phyloP scores from a whole-genome alignment of 2,329 filamentous ascomycete species.

The Trichocomaceae sp. region DNA sequence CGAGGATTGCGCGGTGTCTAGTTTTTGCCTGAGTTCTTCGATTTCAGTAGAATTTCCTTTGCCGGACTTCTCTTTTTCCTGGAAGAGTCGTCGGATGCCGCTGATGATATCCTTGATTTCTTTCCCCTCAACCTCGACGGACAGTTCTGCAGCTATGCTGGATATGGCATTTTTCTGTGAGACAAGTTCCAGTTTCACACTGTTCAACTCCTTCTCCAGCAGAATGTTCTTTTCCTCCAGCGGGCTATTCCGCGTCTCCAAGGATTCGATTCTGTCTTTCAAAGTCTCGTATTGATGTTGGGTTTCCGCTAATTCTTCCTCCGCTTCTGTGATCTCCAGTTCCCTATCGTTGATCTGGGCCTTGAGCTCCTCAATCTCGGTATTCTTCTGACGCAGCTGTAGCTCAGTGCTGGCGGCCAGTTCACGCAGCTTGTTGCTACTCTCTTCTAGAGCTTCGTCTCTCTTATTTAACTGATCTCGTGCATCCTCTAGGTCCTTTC shows the following conservation, averaged over 20 bases:
- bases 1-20: constrained; percentile 26
- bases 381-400: constrained; percentile 30
- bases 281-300: constrained; percentile 29
- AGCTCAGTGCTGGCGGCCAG: constrained; percentile 26
- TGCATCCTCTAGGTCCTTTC: constrained; percentile 26
- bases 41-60: constrained; percentile 16
- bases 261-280: constrained; percentile 27
- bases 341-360: constrained; percentile 29
- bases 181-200: constrained; percentile 30
- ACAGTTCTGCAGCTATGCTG: constrained; percentile 31
- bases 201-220: constrained; percentile 30
- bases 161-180: constrained; percentile 34
- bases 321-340: constrained; percentile 31
- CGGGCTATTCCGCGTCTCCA: constrained; percentile 30
- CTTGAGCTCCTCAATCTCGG: constrained; percentile 32
- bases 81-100: constrained; percentile 29
- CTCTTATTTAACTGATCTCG: constrained; percentile 32
- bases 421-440: constrained; percentile 27
- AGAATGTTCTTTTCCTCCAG: constrained; percentile 33
- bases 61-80: constrained; percentile 15
- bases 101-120: constrained; percentile 36
- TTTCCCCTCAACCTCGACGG: constrained; percentile 26
- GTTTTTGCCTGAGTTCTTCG: constrained; percentile 22
- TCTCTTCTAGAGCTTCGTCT: constrained; percentile 29
- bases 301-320: constrained; percentile 27